Conservation (phyloP, 2,329 filamentous ascomycete species). For the Hymenoscyphus linearis region DNA sequence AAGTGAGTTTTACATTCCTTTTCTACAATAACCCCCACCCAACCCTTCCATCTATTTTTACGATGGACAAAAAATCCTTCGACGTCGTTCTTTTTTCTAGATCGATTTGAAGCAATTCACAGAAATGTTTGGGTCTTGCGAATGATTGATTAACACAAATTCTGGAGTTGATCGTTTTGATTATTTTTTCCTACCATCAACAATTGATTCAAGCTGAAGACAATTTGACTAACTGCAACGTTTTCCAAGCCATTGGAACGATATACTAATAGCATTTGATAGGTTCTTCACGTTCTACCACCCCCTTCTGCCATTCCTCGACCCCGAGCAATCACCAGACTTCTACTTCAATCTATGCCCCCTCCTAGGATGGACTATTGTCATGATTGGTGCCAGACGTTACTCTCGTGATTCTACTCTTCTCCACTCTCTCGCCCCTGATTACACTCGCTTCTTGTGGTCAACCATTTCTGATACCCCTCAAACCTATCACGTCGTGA, state of each 20-base stretch:
- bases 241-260: no score
- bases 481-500: constrained; percentile 19
- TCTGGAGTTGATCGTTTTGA: no score
- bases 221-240: no score
- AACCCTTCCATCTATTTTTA: no score
- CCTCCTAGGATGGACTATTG: constrained; percentile 65
- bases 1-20: constrained; percentile 33
- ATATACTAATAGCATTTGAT: background rate
- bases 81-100: no score
- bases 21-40: background rate
- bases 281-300: constrained; percentile 62
- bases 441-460: constrained; percentile 20
- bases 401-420: constrained; percentile 49
- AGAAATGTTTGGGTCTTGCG: no score
- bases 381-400: constrained; percentile 56
- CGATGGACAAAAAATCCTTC: no score
- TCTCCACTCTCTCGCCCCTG: constrained; percentile 30
- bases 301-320: constrained; percentile 58
- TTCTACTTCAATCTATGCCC: constrained; percentile 53
- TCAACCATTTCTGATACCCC: constrained; percentile 18
- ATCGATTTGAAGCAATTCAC: no score
- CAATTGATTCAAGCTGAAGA: no score
- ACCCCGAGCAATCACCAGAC: constrained; percentile 47
- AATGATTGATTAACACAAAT: no score
- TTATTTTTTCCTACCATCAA: no score